Conservation (phyloP, 495 filamentous ascomycete genomes). For the Xylaria scruposa region DNA sequence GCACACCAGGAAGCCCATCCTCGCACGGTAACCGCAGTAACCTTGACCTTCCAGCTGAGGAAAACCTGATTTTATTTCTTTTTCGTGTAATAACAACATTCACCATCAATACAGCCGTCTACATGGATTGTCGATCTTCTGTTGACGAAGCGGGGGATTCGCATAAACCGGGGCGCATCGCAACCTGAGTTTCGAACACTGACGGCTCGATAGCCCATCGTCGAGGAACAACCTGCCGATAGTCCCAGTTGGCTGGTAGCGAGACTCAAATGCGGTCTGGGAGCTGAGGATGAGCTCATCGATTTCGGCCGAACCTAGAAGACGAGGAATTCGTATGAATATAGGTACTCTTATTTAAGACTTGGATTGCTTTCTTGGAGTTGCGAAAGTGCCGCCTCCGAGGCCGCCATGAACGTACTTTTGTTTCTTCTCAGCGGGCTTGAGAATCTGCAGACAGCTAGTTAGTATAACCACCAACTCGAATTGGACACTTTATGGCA, state of each 20-base stretch:
- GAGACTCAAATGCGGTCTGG: slow-evolving; percentile 33
- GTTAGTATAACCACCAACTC: not conserved
- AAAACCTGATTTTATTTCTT: slow-evolving; percentile 48
- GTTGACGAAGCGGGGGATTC: slow-evolving; percentile 29
- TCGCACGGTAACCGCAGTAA: slow-evolving; percentile 32
- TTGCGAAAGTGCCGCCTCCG: slow-evolving; percentile 85
- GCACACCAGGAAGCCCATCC: slow-evolving; percentile 16
- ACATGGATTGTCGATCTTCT: slow-evolving; percentile 23
- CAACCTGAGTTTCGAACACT: slow-evolving; percentile 18
- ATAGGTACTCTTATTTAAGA: slow-evolving; percentile 73
- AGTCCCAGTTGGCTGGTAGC: slow-evolving; percentile 36
- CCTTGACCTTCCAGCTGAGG: slow-evolving; percentile 42
- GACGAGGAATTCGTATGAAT: slow-evolving; percentile 84
- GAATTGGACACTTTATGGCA: not conserved
- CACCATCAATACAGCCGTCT: slow-evolving; percentile 32
- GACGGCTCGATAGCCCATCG: slow-evolving; percentile 19
- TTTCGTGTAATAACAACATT: slow-evolving; percentile 43
- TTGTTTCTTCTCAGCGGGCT: slow-evolving; percentile 99
- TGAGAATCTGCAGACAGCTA: slow-evolving; percentile 76
- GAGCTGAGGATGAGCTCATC: slow-evolving; percentile 63
- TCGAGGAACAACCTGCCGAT: slow-evolving; percentile 29
- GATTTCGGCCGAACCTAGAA: slow-evolving; percentile 92
- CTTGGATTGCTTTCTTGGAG: slow-evolving; percentile 90
- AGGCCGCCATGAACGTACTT: slow-evolving; percentile 97
- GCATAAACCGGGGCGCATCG: slow-evolving; percentile 22